A percentile compares a stretch with the other conserved stretches of the same genome.
Evolutionary conservation across 2,329 filamentous ascomycete genomes (phyloP).

Genomic region (Neofusicoccum parvum): DNA sequence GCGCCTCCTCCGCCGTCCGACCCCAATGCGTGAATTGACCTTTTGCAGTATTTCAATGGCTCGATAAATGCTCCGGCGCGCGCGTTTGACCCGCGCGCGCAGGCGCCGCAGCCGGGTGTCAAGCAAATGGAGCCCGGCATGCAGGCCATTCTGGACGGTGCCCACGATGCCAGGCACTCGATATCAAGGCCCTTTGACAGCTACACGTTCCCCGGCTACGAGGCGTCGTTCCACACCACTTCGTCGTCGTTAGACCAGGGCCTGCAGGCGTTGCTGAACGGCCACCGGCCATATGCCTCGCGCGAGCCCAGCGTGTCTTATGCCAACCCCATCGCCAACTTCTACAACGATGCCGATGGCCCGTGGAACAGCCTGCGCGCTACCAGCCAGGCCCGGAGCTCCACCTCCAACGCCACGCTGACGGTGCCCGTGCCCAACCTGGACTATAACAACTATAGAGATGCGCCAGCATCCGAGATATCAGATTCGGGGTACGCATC

Average conservation of each 20-base stretch:
- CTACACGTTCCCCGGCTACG: conserved; percentile 5
- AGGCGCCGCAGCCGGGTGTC: neutral
- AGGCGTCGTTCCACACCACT: conserved; percentile 2
- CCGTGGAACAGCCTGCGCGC: conserved; percentile 18
- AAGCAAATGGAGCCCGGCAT: conserved; percentile 6
- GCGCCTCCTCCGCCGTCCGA: neutral
- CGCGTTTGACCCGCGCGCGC: neutral
- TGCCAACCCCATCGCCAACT: conserved; percentile 16
- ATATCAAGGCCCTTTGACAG: conserved; percentile 1
- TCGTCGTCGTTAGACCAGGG: neutral
- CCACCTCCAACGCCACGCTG: neutral
- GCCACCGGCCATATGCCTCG: neutral
- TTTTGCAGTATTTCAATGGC: conserved; percentile 8
- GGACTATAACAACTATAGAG: conserved; percentile 27
- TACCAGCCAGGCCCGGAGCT: conserved; percentile 5
- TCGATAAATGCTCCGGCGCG: neutral
- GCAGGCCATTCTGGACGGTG: neutral
- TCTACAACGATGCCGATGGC: conserved; percentile 16
- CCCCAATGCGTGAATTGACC: neutral
- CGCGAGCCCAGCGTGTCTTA: neutral
- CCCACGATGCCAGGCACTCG: neutral
- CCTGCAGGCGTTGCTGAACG: conserved; percentile 3
- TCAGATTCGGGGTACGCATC: conserved; percentile 40
- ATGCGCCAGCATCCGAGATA: conserved; percentile 29
- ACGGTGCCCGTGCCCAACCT: conserved; percentile 16